Evolutionary conservation across 495 filamentous ascomycete species (phyloP).

Genomic region (Hypoxylon fragiforme): DNA sequence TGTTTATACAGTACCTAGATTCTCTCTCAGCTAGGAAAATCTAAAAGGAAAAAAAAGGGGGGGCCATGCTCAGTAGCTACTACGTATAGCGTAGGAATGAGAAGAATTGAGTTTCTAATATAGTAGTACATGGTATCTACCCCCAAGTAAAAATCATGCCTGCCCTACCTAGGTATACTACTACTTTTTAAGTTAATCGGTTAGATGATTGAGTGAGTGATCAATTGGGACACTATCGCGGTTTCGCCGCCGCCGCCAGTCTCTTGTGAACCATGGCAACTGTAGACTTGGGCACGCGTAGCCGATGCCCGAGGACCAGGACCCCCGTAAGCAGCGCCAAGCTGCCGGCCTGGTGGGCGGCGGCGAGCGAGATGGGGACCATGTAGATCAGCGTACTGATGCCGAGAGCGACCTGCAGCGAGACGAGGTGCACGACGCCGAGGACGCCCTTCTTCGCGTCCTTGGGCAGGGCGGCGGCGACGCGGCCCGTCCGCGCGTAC

Average conservation of each 20-base stretch:
- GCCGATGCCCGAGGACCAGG: constrained; percentile 69
- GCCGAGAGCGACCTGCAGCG: constrained; percentile 79
- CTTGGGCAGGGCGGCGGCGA: constrained; percentile 66
- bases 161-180: neutral
- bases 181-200: neutral
- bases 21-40: constrained; percentile 1
- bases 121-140: constrained; percentile 28
- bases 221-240: too few species aligned
- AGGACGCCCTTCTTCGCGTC: constrained; percentile 69
- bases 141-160: constrained; percentile 6
- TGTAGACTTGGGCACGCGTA: constrained; percentile 54
- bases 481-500: constrained; percentile 68
- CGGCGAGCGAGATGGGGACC: constrained; percentile 84
- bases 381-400: constrained; percentile 91
- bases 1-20: constrained; percentile 22
- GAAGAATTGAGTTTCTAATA: constrained; percentile 13
- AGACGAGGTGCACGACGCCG: constrained; percentile 81
- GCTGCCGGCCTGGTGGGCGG: constrained; percentile 89
- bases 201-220: too few species aligned
- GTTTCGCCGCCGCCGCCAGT: constrained; percentile 20
- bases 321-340: constrained; percentile 82
- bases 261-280: constrained; percentile 50
- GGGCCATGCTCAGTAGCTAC: constrained; percentile 2
- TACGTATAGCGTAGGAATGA: constrained; percentile 4
- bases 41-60: neutral